A percentile compares a stretch with the other conserved stretches of the same genome.
These are phyloP conservation scores for Microstroma glucosiphilum DNA, from an alignment of 1,284 basidiomycete species.

Conservation along the genomic window DNA sequence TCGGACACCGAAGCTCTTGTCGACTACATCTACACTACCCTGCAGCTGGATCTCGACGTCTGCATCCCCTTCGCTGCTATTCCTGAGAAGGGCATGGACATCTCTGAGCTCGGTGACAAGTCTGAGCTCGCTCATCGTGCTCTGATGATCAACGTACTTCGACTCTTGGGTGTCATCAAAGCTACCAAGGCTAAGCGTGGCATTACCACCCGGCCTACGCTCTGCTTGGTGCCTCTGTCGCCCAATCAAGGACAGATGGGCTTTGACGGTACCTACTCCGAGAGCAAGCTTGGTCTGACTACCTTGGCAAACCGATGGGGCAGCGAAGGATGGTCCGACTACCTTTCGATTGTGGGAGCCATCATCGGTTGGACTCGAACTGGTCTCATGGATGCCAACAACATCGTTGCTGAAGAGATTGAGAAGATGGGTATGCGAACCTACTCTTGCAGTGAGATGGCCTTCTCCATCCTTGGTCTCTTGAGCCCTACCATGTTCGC, in stretches of 20 bases:
- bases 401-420: constrained; percentile 87
- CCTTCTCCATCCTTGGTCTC: constrained; percentile 92
- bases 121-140: constrained; percentile 96
- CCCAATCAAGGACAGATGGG: constrained; percentile 97
- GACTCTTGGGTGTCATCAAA: constrained; percentile 93
- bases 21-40: constrained; percentile 93
- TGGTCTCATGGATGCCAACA: constrained; percentile 93
- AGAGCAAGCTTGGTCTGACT: constrained; percentile 96
- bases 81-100: constrained; percentile 96
- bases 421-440: constrained; percentile 91
- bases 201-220: constrained; percentile 94
- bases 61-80: constrained; percentile 96
- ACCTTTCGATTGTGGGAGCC: constrained; percentile 92
- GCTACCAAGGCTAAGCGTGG: constrained; percentile 91
- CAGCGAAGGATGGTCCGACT: constrained; percentile 92
- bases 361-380: constrained; percentile 84
- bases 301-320: constrained; percentile 97
- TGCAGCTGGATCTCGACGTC: constrained; percentile 93
- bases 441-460: constrained; percentile 99
- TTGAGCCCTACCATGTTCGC: constrained; percentile 99
- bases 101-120: constrained; percentile 91
- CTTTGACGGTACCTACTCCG: constrained; percentile 94
- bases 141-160: constrained; percentile 71
- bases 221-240: constrained; percentile 92
- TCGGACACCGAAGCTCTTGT: constrained; percentile 88